These are phyloP conservation scores for Xerocomus brunneocitrinus DNA, from an alignment of 768 basidiomycete species.

Conservation along the genomic window DNA sequence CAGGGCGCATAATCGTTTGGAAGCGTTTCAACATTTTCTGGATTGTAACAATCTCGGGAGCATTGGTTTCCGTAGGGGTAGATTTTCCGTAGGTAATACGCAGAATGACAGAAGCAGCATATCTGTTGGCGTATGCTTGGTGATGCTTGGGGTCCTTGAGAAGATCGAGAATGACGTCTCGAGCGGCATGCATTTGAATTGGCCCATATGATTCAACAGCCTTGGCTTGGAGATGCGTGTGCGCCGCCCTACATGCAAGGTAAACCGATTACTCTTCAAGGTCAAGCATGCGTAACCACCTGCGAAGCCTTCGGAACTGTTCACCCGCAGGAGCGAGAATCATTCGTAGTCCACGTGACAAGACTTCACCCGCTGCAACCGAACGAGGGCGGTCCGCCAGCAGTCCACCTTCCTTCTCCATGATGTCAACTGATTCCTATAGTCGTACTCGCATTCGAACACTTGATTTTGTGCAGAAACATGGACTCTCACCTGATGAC, in stretches of 20 bases:
- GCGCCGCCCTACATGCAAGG: slow-evolving; percentile 41
- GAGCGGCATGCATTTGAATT: slow-evolving; percentile 38
- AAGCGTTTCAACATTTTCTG: slow-evolving; percentile 34
- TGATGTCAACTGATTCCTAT: slow-evolving; percentile 57
- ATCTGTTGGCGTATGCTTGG: slow-evolving; percentile 51
- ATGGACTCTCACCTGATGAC: slow-evolving; percentile 31
- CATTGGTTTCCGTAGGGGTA: slow-evolving; percentile 25
- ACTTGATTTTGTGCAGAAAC: neutral
- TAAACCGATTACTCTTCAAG: neutral
- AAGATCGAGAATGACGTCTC: slow-evolving; percentile 30
- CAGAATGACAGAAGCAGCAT: slow-evolving; percentile 34
- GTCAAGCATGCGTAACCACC: slow-evolving; percentile 29
- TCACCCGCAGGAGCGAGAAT: slow-evolving; percentile 55
- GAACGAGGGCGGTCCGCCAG: slow-evolving; percentile 52
- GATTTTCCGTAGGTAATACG: slow-evolving; percentile 34
- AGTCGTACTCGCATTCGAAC: neutral
- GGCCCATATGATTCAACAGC: slow-evolving; percentile 45
- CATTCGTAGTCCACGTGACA: slow-evolving; percentile 56
- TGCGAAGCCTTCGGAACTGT: slow-evolving; percentile 56
- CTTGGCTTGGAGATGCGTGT: slow-evolving; percentile 55
- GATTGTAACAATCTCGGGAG: slow-evolving; percentile 32
- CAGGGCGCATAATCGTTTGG: slow-evolving; percentile 34
- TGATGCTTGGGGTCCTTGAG: slow-evolving; percentile 37
- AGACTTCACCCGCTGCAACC: slow-evolving; percentile 56
- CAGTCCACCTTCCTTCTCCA: slow-evolving; percentile 60